phyloP scores from a whole-genome alignment of 2,329 filamentous ascomycete genomes.

The Pseudocercospora crystallina region DNA sequence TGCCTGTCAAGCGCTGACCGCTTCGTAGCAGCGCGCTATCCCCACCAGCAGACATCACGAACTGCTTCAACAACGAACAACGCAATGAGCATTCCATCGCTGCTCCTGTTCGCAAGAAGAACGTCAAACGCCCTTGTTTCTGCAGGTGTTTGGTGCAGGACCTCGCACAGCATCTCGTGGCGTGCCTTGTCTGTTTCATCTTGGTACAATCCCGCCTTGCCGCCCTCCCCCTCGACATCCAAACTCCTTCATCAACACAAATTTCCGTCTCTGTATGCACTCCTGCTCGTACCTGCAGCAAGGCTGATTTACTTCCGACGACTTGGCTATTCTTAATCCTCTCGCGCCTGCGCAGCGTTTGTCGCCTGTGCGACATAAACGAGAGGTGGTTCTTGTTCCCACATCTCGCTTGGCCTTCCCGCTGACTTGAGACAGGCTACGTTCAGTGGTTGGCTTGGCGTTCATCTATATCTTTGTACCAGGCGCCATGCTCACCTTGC shows the following conservation, averaged over 20 bases:
- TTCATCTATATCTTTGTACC: conserved; percentile 1
- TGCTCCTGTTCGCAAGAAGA: no score
- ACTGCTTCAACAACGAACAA: background rate
- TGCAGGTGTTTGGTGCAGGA: background rate
- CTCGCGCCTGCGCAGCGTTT: background rate
- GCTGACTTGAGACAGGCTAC: background rate
- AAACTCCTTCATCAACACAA: background rate
- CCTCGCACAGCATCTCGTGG: conserved; percentile 2
- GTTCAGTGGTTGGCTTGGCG: background rate
- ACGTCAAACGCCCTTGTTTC: background rate
- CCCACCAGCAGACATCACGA: no score
- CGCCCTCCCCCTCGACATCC: background rate
- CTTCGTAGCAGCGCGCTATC: background rate
- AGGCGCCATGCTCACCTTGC: background rate
- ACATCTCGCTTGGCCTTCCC: background rate
- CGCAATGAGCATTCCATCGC: background rate
- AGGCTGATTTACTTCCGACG: conserved; percentile 2
- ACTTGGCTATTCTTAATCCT: conserved; percentile 7
- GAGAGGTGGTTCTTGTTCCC: background rate
- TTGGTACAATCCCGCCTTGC: background rate
- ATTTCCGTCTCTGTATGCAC: conserved; percentile 2
- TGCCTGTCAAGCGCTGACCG: background rate
- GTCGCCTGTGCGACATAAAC: conserved; percentile 2
- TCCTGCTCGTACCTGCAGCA: background rate
- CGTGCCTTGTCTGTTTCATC: background rate